Base-by-base conservation (phyloP, 805 yeast species). In the Candida pini region DNA sequence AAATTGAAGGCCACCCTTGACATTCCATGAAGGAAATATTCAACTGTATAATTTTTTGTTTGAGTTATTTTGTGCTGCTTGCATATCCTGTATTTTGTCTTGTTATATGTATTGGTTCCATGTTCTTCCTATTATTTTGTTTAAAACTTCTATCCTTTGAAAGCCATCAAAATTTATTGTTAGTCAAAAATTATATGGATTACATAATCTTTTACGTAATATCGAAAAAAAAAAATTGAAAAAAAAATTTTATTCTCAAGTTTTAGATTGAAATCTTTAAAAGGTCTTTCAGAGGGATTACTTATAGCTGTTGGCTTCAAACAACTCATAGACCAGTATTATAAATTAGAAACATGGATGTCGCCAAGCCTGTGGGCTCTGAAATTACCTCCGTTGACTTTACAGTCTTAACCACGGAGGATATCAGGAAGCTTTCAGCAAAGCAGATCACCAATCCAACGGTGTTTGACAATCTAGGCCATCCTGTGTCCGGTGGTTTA, bases 381-480 rank as follows among this genome's bases (percentile, higher is more conserved):
- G 94, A 86, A 64, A 86, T 92, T 60, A 68, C 76, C 28, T 80
- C 94, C 49, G 96, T 92, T 46, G 97, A 90, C 64, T 94, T 92
- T 63, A 83, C 92, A 33, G 80, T 89, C 49, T 68, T 89, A 46
- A 68, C 87, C 22, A 70, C 90, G 12, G 78, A 77, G 35, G 98
- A 94, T 53, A 80, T 92, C 54, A 73, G 90, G 49, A 73, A 76
- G 51, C 68, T 90, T 26, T 87, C 97, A 21, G 97, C 95, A 34
- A 90, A 89, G 60, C 97, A 92, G 67, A 80, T 92, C 62, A 84
- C 94, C 39, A 88, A 87, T 54, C 97, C 98, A 14, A 81, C 87
- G 24, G 96, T 88, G n/a, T 81, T 92, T 53, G 98, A 92, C 61
- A 87, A 83, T 56, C 65, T 92, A 56, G 98, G 97, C 29, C 97